Evolutionary conservation across 352 stramenopile species (phyloP).

Genomic region (Phytophthora sp.): DNA sequence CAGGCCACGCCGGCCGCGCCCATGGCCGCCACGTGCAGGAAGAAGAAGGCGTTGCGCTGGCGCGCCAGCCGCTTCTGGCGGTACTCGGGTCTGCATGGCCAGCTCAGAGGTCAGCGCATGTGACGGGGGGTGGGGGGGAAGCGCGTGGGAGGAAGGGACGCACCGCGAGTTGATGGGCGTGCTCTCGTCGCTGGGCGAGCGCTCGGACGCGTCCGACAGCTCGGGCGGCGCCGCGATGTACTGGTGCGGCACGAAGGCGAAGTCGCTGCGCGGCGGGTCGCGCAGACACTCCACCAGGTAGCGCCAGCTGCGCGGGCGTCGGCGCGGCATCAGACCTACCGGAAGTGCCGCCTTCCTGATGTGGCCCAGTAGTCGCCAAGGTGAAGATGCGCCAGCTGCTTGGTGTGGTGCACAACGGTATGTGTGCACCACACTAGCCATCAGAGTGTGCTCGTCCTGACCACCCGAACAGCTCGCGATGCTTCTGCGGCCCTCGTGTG

Average conservation of each 20-base stretch:
- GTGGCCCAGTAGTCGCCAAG: no score
- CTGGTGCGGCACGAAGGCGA: constrained; percentile 83
- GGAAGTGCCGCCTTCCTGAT: no score
- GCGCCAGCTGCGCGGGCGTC: constrained; percentile 51
- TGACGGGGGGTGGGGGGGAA: constrained; percentile 1
- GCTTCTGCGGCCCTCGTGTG: constrained; percentile 23
- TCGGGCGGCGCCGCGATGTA: constrained; percentile 65
- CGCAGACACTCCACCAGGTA: constrained; percentile 69
- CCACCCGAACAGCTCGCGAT: constrained; percentile 21
- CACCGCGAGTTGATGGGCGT: constrained; percentile 69
- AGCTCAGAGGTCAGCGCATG: constrained; percentile 8
- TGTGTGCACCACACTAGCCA: neutral
- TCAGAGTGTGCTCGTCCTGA: constrained; percentile 6
- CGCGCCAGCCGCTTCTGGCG: constrained; percentile 26
- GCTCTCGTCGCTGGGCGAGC: constrained; percentile 62
- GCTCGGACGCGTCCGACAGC: constrained; percentile 34
- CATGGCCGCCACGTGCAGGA: constrained; percentile 59
- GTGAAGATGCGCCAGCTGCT: neutral
- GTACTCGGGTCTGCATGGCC: constrained; percentile 33
- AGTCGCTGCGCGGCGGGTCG: constrained; percentile 75
- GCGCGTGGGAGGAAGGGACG: neutral
- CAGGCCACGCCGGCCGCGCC: constrained; percentile 48
- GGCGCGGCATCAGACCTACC: constrained; percentile 17
- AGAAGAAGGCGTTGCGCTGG: constrained; percentile 68
- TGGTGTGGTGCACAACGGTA: no score